These are phyloP conservation scores for Coemansia sp. DNA, from an alignment of 192 early-diverging fungal genomes.

Conservation along the genomic window DNA sequence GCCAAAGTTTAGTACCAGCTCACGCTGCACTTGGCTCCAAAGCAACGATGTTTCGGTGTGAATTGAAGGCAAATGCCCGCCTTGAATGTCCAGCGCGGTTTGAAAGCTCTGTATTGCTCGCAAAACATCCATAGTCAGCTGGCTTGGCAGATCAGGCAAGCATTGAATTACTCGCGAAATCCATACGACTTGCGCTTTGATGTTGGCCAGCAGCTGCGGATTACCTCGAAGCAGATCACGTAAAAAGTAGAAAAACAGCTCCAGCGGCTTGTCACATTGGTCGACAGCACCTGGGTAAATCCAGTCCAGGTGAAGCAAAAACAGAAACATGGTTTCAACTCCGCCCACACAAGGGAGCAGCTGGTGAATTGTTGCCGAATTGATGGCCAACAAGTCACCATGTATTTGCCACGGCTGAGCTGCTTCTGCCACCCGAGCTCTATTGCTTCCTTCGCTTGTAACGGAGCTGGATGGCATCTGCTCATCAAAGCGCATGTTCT, in stretches of 20 bases:
- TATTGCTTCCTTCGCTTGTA: neutral
- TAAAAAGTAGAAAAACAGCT: constrained; percentile 31
- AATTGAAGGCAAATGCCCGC: constrained; percentile 20
- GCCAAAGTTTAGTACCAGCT: constrained; percentile 28
- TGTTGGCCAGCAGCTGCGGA: constrained; percentile 17
- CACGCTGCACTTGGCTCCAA: constrained; percentile 37
- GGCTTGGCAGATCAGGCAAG: constrained; percentile 7
- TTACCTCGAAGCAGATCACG: constrained; percentile 34
- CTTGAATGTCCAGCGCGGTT: constrained; percentile 30
- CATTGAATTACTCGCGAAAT: constrained; percentile 28
- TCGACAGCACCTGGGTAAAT: constrained; percentile 10
- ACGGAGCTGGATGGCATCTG: no score
- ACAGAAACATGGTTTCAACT: constrained; percentile 20
- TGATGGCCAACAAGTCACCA: constrained; percentile 22
- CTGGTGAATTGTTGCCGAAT: constrained; percentile 25
- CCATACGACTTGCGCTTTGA: constrained; percentile 22
- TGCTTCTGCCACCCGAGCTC: constrained; percentile 17
- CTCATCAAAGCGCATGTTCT: constrained; percentile 13
- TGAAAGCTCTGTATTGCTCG: constrained; percentile 40
- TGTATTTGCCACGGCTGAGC: constrained; percentile 24
- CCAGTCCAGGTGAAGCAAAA: constrained; percentile 37
- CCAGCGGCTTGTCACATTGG: constrained; percentile 10
- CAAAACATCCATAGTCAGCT: constrained; percentile 28
- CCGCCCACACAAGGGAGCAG: constrained; percentile 29
- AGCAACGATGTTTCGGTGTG: constrained; percentile 22